These are phyloP conservation scores for Inga oerstediana DNA, from an alignment of 306 rosid genomes.

Conservation along the genomic window DNA sequence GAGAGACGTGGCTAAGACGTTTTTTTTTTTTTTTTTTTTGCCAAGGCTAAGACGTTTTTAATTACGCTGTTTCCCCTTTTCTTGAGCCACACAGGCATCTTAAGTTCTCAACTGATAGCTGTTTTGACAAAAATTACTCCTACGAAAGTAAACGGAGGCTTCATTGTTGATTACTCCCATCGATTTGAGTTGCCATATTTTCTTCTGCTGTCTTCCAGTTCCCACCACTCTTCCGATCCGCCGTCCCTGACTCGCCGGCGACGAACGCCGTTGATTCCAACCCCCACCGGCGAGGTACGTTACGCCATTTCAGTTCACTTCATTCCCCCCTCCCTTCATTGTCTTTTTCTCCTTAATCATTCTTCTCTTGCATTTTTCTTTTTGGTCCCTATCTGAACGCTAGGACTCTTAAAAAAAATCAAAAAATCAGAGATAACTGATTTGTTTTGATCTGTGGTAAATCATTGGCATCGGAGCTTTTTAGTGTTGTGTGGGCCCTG, in stretches of 20 bases:
- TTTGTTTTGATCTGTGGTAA: not conserved
- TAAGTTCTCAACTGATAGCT: not conserved
- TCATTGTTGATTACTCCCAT: not conserved
- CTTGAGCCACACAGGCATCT: no score
- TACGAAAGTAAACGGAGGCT: not conserved
- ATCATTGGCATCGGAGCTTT: not conserved
- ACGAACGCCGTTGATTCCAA: not conserved
- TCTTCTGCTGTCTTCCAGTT: not conserved
- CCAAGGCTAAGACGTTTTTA: no score
- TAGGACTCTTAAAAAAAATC: no score
- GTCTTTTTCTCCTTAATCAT: not conserved
- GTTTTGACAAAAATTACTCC: not conserved
- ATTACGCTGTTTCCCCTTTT: no score
- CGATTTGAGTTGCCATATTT: not conserved
- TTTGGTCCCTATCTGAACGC: not conserved
- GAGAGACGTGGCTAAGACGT: no score
- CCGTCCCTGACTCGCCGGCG: not conserved
- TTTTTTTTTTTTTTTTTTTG: no score
- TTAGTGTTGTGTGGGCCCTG: not conserved
- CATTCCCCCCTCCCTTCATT: not conserved
- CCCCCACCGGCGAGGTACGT: not conserved
- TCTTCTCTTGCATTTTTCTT: not conserved
- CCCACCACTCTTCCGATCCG: not conserved
- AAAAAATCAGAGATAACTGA: no score
- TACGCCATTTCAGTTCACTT: not conserved